Conservation (phyloP, 805 yeast species). For the Saccharomycopsis babjevae region DNA sequence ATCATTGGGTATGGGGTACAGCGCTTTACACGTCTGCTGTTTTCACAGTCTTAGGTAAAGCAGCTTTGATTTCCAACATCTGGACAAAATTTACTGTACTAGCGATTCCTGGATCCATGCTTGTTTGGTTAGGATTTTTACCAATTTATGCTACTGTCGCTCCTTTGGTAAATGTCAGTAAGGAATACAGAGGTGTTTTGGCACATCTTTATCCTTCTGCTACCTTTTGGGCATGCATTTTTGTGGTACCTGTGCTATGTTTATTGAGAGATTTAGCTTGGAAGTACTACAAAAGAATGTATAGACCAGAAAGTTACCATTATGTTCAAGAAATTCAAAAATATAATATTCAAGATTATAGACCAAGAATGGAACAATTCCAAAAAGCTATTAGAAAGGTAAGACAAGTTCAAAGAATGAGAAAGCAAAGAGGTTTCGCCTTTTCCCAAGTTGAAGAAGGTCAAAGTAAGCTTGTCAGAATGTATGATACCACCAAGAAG, state of each 20-base stretch:
- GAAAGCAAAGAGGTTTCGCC: slow-evolving; percentile 97
- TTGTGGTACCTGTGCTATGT: slow-evolving; percentile 71
- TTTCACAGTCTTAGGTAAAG: slow-evolving; percentile 86
- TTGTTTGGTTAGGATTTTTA: slow-evolving; percentile 74
- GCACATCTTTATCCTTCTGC: slow-evolving; percentile 66
- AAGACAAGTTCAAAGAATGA: slow-evolving; percentile 95
- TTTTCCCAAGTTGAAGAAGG: slow-evolving; percentile 94
- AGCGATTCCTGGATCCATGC: slow-evolving; percentile 91
- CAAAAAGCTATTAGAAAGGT: slow-evolving; percentile 95
- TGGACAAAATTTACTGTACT: slow-evolving; percentile 91
- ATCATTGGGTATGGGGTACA: slow-evolving; percentile 94
- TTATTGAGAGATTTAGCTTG: slow-evolving; percentile 81
- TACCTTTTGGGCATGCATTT: slow-evolving; percentile 54
- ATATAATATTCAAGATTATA: slow-evolving; percentile 81
- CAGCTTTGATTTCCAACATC: slow-evolving; percentile 80
- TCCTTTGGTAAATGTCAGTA: slow-evolving; percentile 72
- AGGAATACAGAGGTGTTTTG: slow-evolving; percentile 75
- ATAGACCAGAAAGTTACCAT: slow-evolving; percentile 86
- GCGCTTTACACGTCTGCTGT: slow-evolving; percentile 81
- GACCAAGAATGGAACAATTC: slow-evolving; percentile 95
- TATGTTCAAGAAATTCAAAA: slow-evolving; percentile 95
- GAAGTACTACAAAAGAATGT: slow-evolving; percentile 91
- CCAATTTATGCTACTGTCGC: slow-evolving; percentile 83
- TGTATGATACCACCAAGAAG: slow-evolving; percentile 87
- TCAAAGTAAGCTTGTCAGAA: slow-evolving; percentile 81